phyloP scores from a whole-genome alignment of 148 eudicot genomes.

The Camellia lanceoleosa region DNA sequence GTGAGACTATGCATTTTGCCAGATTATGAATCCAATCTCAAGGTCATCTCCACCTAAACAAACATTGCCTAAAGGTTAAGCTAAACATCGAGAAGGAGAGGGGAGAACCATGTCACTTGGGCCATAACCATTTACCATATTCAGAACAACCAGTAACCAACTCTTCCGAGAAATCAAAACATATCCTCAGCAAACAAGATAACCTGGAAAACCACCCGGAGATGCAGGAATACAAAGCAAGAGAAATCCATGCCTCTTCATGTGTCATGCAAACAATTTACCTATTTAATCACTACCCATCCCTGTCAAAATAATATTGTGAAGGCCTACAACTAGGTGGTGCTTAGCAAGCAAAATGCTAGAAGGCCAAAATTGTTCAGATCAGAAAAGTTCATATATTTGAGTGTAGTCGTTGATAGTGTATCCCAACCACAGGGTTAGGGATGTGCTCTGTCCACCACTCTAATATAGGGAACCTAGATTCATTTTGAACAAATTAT shows the following conservation, averaged over 20 bases:
- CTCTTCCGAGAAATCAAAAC: not conserved
- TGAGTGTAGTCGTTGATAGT: not conserved
- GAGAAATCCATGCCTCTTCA: not conserved
- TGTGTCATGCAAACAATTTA: not conserved
- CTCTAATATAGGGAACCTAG: too few species aligned
- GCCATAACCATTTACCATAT: too few species aligned
- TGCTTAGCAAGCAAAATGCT: conserved; percentile 2
- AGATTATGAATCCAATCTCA: too few species aligned
- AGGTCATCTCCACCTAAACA: too few species aligned
- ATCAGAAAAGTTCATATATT: not conserved
- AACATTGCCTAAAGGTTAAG: too few species aligned
- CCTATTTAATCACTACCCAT: not conserved
- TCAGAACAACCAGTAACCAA: not conserved
- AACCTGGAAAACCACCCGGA: not conserved
- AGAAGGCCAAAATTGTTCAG: not conserved
- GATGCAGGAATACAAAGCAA: not conserved
- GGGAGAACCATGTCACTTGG: too few species aligned
- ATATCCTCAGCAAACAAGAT: not conserved
- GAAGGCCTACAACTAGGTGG: not conserved
- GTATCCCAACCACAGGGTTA: too few species aligned
- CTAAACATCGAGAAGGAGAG: too few species aligned
- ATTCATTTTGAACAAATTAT: too few species aligned
- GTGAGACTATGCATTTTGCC: too few species aligned
- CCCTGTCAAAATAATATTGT: not conserved
- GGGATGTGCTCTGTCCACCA: too few species aligned